phyloP scores from a whole-genome alignment of 106 monocot species.

The Ottelia alismoides region DNA sequence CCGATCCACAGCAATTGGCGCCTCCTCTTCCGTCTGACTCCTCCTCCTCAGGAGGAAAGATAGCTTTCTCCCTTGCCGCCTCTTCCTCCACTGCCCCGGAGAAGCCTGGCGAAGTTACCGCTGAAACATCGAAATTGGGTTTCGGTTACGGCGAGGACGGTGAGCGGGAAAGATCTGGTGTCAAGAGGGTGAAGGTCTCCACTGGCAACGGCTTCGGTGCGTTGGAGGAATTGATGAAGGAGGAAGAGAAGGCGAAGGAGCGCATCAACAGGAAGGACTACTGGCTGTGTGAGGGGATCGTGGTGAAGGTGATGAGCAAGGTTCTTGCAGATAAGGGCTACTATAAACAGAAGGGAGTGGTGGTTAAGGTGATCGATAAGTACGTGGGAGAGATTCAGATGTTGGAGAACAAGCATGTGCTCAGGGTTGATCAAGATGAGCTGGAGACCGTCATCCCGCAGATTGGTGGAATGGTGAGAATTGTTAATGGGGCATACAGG shows the following conservation, averaged over 20 bases:
- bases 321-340: conserved; percentile 76
- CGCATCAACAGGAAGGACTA: conserved; percentile 85
- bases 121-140: conserved; percentile 18
- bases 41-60: conserved; percentile 7
- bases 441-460: conserved; percentile 95
- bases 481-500: conserved; percentile 93
- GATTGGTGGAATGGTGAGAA: conserved; percentile 76
- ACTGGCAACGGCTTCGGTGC: conserved; percentile 17
- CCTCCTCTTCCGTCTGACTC: no score
- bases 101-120: background rate
- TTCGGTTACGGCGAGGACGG: conserved; percentile 30
- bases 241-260: conserved; percentile 96
- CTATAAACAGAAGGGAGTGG: conserved; percentile 85
- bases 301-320: conserved; percentile 97
- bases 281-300: conserved; percentile 80
- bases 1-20: no score
- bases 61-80: conserved; percentile 13
- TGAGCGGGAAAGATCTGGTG: no score
- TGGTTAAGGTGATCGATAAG: conserved; percentile 70
- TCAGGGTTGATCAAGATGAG: conserved; percentile 87
- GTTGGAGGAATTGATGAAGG: conserved; percentile 75
- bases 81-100: background rate
- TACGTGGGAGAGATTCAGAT: conserved; percentile 89
- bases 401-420: conserved; percentile 78
- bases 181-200: conserved; percentile 22